Base-by-base conservation (phyloP, 2,329 filamentous ascomycete species). In the Scortechinia acanthostroma region DNA sequence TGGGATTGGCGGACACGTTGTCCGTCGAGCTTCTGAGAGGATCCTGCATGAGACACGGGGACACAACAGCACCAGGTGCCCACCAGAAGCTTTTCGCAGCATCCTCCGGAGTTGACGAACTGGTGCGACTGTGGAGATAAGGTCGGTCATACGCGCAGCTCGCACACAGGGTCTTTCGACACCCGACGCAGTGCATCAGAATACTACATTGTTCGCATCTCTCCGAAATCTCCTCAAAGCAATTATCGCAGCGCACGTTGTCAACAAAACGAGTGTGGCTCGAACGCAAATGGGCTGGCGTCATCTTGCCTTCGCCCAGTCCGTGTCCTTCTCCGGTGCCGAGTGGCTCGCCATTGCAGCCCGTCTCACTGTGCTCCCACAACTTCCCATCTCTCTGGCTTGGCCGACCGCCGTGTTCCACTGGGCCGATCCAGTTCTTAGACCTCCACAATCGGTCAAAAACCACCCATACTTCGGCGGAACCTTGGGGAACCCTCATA, bases 191-290 rank as follows among this genome's bases (percentile, higher is more conserved):
- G 54, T 79, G 76, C 76, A 80, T 79, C 51, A 75, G 62, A 15
- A 79, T 73, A 47, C 75, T 78, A 56, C 76, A 80, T 47, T 77
- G 75, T 56, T 80, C 76, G 52, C 76, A 80, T 43, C 76, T 61
- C 55, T 80, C 76, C 33, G 66, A 54, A 37, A 80, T 77, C 22
- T 60, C 53, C 37, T 74, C 72, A 43, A 65, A 62, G 58, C 76
- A 80, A 46, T 69, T 67, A 42, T 76, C 66, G 53, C 76, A 80
- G 45, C 68, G 69, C 51, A 77, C 59, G 28, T 71, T 60, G 19
- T 77, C 64, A 14, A 77, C 61, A 50, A 79, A 80, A 3, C 61
- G 65, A 40, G 52, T 65, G 52, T 79, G 74, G 49, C 74, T 77
- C 46, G 58, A 64, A 30, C 76, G 68, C 13, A 75, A 56, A 59